phyloP scores from a whole-genome alignment of 139 green algal species.

The Edaphochlamys debaryana region DNA sequence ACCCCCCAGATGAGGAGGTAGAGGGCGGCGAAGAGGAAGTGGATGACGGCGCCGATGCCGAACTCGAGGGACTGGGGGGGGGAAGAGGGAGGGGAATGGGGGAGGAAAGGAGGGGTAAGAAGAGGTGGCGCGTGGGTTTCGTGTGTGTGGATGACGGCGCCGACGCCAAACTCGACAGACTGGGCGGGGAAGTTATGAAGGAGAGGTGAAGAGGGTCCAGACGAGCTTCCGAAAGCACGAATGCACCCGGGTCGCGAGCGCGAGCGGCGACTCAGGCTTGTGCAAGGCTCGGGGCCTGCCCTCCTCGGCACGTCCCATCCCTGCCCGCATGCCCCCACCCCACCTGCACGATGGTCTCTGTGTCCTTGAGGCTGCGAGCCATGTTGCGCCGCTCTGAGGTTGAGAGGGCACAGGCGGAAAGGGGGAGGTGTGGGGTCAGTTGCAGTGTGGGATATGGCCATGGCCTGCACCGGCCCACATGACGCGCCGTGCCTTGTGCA shows the following conservation, averaged over 20 bases:
- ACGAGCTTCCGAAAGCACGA: too few species aligned
- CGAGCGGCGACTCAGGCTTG: too few species aligned
- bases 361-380: conserved; percentile 56
- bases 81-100: not conserved
- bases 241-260: too few species aligned
- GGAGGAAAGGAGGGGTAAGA: not conserved
- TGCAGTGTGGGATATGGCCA: conserved; percentile 13
- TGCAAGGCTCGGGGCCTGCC: too few species aligned
- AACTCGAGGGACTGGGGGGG: conserved; percentile 42
- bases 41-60: conserved; percentile 48
- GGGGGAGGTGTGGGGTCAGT: conserved; percentile 15
- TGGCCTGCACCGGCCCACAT: too few species aligned
- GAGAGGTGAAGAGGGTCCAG: not conserved
- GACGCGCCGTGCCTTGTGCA: too few species aligned
- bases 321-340: too few species aligned
- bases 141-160: conserved; percentile 46
- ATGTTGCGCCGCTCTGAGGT: conserved; percentile 60
- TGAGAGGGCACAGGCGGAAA: conserved; percentile 23
- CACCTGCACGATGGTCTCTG: conserved; percentile 59
- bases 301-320: too few species aligned
- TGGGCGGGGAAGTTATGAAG: not conserved
- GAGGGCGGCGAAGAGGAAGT: conserved; percentile 54
- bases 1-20: conserved; percentile 61
- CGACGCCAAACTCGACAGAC: conserved; percentile 56
- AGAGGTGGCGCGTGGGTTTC: too few species aligned